Base-by-base conservation (phyloP, 2,329 filamentous ascomycete genomes). In the Tolypocladium inflatum region DNA sequence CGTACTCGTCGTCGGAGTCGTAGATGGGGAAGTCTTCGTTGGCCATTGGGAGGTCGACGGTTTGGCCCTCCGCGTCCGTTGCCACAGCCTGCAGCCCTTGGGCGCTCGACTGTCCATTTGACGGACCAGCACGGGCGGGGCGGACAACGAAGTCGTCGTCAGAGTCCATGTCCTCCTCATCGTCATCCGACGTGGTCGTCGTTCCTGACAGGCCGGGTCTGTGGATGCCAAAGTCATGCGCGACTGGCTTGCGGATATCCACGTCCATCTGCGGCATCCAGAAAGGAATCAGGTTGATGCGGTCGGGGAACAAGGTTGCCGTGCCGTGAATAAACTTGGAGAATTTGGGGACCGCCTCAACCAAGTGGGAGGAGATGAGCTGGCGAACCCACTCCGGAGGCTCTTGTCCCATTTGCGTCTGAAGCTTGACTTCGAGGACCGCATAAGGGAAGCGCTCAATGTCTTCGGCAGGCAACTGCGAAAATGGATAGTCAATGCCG, bases 221-320 rank as follows among this genome's bases (percentile, higher is more conserved):
- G 67, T 90, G 88, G 65, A 99, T 97, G 57, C 94, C 94, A 70
- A 97, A 97, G 64, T 88, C 85, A 67, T 94, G 91, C 4, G 85
- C 91, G 37, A 86, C 83, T 1, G 94, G 91, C 74, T 99, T 99
- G 64, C 92, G 89, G 66, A 99, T 99, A 68, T 99, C 94, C 30
- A 95, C 86, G 64, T 96, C 87, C 94, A 99, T 99, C 74, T 99
- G 94, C 1, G 94, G 94, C 79, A 93, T 90, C 94, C 94, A 99
- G 78, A 90, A 99, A 0, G 94, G 94, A 7, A 99, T 79, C 15
- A 99, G 80, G 54, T 97, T 80, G 73, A 99, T 99, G 57, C 89
- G 85, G 51, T 86, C 82, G 0, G 92, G 92, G 72, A 97, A 95
- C 52, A 99, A 76, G 13, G 85, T 89, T 11, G 93, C 93, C 2